Conservation (phyloP, 192 early-diverging fungal genomes). For the Coemansia sp. region DNA sequence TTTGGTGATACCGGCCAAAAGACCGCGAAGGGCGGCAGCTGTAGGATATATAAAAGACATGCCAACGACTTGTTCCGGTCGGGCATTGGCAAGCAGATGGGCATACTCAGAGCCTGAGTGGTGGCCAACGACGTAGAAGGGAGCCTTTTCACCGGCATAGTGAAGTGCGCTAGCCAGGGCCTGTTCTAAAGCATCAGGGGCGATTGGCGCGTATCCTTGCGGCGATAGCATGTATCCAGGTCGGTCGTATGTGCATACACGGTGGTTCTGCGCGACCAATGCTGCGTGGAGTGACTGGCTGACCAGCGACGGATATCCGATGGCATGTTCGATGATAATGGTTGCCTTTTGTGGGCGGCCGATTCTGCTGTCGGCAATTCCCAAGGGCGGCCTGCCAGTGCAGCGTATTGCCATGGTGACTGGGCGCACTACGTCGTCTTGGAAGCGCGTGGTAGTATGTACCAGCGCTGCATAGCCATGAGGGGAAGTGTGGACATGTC, state of each 20-base stretch:
- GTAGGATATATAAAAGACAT: constrained; percentile 45
- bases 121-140: constrained; percentile 46
- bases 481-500: neutral
- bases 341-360: constrained; percentile 17
- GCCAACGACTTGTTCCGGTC: constrained; percentile 18
- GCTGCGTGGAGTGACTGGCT: constrained; percentile 29
- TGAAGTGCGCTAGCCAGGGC: constrained; percentile 23
- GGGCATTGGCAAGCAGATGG: constrained; percentile 24
- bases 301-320: constrained; percentile 32
- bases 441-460: constrained; percentile 1
- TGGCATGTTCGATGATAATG: constrained; percentile 44
- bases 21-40: constrained; percentile 16
- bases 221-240: constrained; percentile 50
- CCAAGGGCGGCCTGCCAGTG: constrained; percentile 14
- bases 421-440: constrained; percentile 16
- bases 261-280: constrained; percentile 25
- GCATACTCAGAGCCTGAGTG: constrained; percentile 46
- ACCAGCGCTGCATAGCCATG: neutral
- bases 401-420: constrained; percentile 28
- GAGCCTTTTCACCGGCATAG: constrained; percentile 19
- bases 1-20: constrained; percentile 4
- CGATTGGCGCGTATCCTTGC: constrained; percentile 35
- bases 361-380: neutral
- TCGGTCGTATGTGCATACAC: constrained; percentile 44
- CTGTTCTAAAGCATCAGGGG: constrained; percentile 13